phyloP scores from a whole-genome alignment of 495 filamentous ascomycete genomes.

The Pseudevernia furfuracea region DNA sequence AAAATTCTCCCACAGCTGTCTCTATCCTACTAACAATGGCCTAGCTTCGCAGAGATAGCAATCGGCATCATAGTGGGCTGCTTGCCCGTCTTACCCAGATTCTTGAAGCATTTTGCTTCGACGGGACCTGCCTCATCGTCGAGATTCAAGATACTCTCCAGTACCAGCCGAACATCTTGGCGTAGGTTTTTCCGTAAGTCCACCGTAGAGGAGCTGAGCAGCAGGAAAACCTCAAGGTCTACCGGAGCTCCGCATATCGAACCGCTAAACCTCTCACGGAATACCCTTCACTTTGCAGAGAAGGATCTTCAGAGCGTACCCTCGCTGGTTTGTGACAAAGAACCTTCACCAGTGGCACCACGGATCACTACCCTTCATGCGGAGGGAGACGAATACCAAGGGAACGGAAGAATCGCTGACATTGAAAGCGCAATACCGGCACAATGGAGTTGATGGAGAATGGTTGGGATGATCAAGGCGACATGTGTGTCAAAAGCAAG shows the following conservation, averaged over 20 bases:
- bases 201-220: neutral
- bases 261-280: neutral
- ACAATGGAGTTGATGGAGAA: no score
- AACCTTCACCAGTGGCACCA: no score
- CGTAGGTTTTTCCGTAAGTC: neutral
- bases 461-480: no score
- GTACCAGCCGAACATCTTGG: neutral
- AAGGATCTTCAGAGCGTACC: neutral
- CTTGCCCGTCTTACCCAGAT: slow-evolving; percentile 1
- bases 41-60: slow-evolving; percentile 5
- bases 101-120: neutral
- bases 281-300: neutral
- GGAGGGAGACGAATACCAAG: no score
- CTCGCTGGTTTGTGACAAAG: neutral
- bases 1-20: neutral
- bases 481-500: no score
- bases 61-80: slow-evolving; percentile 6
- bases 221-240: neutral
- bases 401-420: no score
- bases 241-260: neutral
- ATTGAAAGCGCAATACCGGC: no score
- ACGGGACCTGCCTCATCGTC: neutral
- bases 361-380: no score
- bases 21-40: neutral
- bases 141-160: neutral